Percentiles rank a stretch among this genome's conserved stretches.
phyloP scores from a whole-genome alignment of 768 basidiomycete genomes.

The Rhizopogon sp. region DNA sequence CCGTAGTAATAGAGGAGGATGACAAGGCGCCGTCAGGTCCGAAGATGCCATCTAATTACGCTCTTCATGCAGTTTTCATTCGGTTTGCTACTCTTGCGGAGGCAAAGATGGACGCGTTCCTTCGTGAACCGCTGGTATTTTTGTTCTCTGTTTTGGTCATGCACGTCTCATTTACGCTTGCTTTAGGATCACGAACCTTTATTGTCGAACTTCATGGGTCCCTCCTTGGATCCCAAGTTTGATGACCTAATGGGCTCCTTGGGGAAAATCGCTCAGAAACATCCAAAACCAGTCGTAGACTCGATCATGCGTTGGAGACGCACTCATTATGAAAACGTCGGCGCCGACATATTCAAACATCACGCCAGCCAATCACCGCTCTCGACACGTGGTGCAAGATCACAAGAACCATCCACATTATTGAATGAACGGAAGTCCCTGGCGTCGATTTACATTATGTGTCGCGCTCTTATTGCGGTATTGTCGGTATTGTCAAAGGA shows the following conservation, averaged over 20 bases:
- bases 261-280: conserved; percentile 80
- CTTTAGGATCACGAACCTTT: conserved; percentile 66
- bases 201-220: conserved; percentile 64
- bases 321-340: conserved; percentile 55
- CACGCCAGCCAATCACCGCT: conserved; percentile 36
- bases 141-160: neutral
- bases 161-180: neutral
- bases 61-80: conserved; percentile 83
- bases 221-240: conserved; percentile 69
- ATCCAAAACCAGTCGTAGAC: conserved; percentile 80
- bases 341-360: conserved; percentile 42
- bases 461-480: conserved; percentile 76
- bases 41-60: conserved; percentile 83
- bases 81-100: conserved; percentile 81
- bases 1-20: conserved; percentile 52
- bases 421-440: conserved; percentile 72
- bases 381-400: conserved; percentile 24
- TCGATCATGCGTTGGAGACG: conserved; percentile 85
- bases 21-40: conserved; percentile 67
- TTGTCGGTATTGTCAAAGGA: conserved; percentile 71
- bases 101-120: conserved; percentile 69
- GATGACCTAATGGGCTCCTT: conserved; percentile 84
- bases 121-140: conserved; percentile 64
- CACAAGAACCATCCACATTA: conserved; percentile 45
- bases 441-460: conserved; percentile 86